Percentiles rank a stretch among this genome's conserved stretches.
These are phyloP conservation scores for Tolypocladium nubicola DNA, from an alignment of 2,329 filamentous ascomycete species.

Conservation along the genomic window DNA sequence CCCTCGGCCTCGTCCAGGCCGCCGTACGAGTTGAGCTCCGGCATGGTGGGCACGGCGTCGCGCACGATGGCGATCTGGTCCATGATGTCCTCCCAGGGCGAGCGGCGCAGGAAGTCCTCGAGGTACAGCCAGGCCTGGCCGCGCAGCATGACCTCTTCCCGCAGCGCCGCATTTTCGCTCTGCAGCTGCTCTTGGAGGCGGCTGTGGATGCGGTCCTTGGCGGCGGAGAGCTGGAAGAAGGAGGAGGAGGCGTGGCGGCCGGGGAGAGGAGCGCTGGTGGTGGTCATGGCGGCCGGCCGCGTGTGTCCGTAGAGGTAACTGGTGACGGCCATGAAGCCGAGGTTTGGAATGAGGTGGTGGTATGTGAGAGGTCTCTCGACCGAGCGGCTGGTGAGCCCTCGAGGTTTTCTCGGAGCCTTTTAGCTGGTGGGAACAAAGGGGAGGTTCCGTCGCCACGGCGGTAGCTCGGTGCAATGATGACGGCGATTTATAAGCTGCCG, in stretches of 20 bases:
- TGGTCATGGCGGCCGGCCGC: not conserved
- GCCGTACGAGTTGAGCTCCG: conserved; percentile 21
- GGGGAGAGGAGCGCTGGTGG: not conserved
- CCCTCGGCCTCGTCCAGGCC: conserved; percentile 21
- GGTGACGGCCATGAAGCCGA: not conserved
- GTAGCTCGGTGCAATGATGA: not conserved
- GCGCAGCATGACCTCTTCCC: conserved; percentile 19
- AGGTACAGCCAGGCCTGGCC: conserved; percentile 21
- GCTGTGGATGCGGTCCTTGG: conserved; percentile 10
- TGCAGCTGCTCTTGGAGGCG: conserved; percentile 9
- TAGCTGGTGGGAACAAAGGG: too few relatives aligned
- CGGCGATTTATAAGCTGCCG: not conserved
- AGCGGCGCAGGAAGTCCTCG: conserved; percentile 16
- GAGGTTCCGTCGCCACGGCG: too few relatives aligned
- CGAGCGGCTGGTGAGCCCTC: too few relatives aligned
- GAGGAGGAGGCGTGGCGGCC: conserved; percentile 2
- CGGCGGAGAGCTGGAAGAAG: conserved; percentile 10
- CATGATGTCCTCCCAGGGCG: conserved; percentile 17
- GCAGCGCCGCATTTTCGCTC: conserved; percentile 12
- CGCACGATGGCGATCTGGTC: conserved; percentile 22
- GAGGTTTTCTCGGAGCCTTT: not conserved
- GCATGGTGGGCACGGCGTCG: conserved; percentile 21
- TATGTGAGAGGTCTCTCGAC: not conserved
- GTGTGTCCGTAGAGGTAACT: not conserved
- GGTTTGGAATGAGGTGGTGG: not conserved